These are phyloP conservation scores for Elongisporangium undulatum DNA, from an alignment of 352 stramenopile species.

Conservation along the genomic window DNA sequence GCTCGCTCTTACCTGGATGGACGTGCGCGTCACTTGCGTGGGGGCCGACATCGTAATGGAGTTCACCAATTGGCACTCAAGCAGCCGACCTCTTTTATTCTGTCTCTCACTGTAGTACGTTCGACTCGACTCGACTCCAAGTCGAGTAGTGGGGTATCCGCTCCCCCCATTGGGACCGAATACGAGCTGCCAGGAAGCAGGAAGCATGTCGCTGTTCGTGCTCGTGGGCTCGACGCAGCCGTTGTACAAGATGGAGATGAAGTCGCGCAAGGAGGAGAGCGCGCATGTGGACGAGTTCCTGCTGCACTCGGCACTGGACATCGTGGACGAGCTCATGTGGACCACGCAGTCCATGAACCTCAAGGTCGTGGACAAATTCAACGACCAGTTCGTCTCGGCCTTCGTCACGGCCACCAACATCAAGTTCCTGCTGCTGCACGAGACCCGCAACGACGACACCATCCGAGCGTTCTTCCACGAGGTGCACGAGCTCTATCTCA, in stretches of 20 bases:
- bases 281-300: slow-evolving; percentile 97
- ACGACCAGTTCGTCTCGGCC: slow-evolving; percentile 96
- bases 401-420: slow-evolving; percentile 95
- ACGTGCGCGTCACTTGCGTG: slow-evolving; percentile 70
- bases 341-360: slow-evolving; percentile 92
- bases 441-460: slow-evolving; percentile 92
- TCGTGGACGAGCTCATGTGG: slow-evolving; percentile 95
- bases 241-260: slow-evolving; percentile 87
- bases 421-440: slow-evolving; percentile 96
- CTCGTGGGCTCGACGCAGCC: slow-evolving; percentile 83
- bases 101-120: background rate
- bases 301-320: slow-evolving; percentile 95
- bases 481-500: slow-evolving; percentile 97
- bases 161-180: no score
- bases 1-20: slow-evolving; percentile 55
- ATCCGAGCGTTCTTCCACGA: slow-evolving; percentile 97
- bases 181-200: no score
- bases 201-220: slow-evolving; percentile 78
- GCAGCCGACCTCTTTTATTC: background rate
- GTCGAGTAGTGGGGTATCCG: background rate
- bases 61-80: background rate
- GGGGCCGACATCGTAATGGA: slow-evolving; percentile 28
- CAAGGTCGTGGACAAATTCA: slow-evolving; percentile 93
- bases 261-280: slow-evolving; percentile 71
- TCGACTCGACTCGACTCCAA: background rate